These are phyloP conservation scores for Cryptococcus jaspeensis DNA, from an alignment of 1,284 basidiomycete species.

Conservation along the genomic window DNA sequence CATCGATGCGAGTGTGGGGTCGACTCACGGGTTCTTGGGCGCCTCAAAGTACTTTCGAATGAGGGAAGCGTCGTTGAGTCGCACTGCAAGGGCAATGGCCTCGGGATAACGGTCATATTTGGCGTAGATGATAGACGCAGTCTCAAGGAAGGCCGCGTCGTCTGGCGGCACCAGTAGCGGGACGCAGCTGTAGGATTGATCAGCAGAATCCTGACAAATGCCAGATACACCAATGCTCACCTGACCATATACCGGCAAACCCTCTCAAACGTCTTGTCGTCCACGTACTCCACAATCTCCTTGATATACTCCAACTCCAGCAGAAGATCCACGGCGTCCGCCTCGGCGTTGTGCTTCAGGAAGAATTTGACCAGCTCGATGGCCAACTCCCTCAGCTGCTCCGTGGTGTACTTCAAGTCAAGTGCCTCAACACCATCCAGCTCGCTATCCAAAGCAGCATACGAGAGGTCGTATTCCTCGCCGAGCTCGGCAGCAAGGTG, in stretches of 20 bases:
- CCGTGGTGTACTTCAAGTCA: conserved; percentile 35
- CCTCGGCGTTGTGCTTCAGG: conserved; percentile 93
- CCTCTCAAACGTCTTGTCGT: conserved; percentile 73
- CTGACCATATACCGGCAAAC: conserved; percentile 99
- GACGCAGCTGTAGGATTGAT: conserved; percentile 64
- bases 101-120: conserved; percentile 87
- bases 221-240: conserved; percentile 54
- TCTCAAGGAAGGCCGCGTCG: conserved; percentile 84
- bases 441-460: conserved; percentile 50
- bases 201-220: conserved; percentile 9
- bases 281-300: conserved; percentile 71
- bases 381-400: conserved; percentile 75
- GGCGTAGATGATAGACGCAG: conserved; percentile 87
- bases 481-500: conserved; percentile 96
- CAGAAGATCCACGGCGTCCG: conserved; percentile 94
- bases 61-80: conserved; percentile 77
- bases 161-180: conserved; percentile 91
- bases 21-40: conserved; percentile 74
- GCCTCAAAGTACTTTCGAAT: conserved; percentile 80
- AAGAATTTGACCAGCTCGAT: conserved; percentile 89
- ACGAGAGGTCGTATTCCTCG: conserved; percentile 70
- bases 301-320: conserved; percentile 92
- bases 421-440: conserved; percentile 8
- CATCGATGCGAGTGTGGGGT: background rate
- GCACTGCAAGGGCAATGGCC: conserved; percentile 82